These are phyloP conservation scores for Pseudozyma sp. DNA, from an alignment of 1,284 basidiomycete species.

Conservation along the genomic window DNA sequence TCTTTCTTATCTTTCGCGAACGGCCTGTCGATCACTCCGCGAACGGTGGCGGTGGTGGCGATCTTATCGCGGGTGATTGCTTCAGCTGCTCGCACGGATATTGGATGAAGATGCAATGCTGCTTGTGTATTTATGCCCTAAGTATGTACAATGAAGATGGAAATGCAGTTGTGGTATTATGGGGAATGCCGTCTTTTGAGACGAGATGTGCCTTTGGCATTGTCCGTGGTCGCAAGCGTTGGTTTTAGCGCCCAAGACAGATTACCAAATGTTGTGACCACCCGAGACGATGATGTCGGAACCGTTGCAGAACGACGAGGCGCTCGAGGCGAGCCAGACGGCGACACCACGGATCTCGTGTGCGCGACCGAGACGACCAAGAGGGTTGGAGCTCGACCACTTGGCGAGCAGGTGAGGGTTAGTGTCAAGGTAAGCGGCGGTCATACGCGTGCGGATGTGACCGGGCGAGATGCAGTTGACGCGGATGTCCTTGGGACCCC, in stretches of 20 bases:
- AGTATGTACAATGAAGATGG: conserved; percentile 33
- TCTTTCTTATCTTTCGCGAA: background rate
- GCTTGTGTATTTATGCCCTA: conserved; percentile 39
- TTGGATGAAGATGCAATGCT: no score
- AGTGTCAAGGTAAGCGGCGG: conserved; percentile 78
- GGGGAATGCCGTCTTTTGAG: conserved; percentile 3
- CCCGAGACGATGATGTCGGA: conserved; percentile 66
- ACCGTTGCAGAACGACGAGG: conserved; percentile 68
- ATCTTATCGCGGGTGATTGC: background rate
- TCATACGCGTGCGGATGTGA: conserved; percentile 75
- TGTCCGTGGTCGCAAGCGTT: conserved; percentile 12
- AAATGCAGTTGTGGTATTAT: conserved; percentile 17
- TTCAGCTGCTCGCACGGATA: no score
- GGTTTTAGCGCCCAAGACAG: background rate
- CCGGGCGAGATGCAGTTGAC: conserved; percentile 67
- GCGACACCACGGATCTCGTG: conserved; percentile 83
- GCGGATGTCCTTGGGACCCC: conserved; percentile 76
- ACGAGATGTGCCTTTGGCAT: conserved; percentile 8
- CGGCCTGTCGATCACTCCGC: background rate
- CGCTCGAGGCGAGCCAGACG: conserved; percentile 78
- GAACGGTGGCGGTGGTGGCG: background rate
- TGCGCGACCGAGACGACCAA: conserved; percentile 79
- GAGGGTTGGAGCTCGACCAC: conserved; percentile 81
- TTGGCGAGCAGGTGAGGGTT: conserved; percentile 78
- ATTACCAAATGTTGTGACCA: conserved; percentile 69